These are phyloP conservation scores for Endothia cerciana DNA, from an alignment of 2,329 filamentous ascomycete genomes.

Conservation along the genomic window DNA sequence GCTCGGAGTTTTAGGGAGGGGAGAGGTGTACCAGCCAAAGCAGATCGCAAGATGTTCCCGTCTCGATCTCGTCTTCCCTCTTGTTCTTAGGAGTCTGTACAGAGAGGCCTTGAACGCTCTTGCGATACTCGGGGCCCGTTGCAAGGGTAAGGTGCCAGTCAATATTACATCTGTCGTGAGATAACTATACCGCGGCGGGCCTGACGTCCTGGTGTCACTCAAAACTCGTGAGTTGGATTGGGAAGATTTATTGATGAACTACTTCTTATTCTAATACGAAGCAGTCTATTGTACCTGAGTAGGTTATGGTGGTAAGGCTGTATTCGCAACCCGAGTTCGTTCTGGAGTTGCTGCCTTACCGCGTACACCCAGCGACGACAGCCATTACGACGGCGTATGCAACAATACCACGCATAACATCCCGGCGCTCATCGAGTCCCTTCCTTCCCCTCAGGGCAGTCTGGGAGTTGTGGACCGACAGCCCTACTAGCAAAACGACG, in stretches of 20 bases:
- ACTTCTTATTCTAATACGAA: background rate
- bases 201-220: background rate
- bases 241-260: background rate
- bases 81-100: background rate
- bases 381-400: constrained; percentile 22
- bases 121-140: background rate
- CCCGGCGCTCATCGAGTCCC: background rate
- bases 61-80: background rate
- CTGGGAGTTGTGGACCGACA: constrained; percentile 29
- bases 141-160: background rate
- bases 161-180: background rate
- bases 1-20: background rate
- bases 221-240: background rate
- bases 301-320: too few relatives aligned
- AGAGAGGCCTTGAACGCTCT: too few relatives aligned
- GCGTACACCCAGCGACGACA: constrained; percentile 11
- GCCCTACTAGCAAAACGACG: constrained; percentile 57
- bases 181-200: background rate
- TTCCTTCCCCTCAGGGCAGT: background rate
- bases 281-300: background rate
- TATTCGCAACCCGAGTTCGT: too few relatives aligned
- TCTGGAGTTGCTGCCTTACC: background rate
- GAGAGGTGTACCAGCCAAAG: background rate
- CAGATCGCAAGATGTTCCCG: background rate
- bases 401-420: constrained; percentile 8